Base-by-base conservation (phyloP, 2,329 filamentous ascomycete genomes). In the Chalara sp. region DNA sequence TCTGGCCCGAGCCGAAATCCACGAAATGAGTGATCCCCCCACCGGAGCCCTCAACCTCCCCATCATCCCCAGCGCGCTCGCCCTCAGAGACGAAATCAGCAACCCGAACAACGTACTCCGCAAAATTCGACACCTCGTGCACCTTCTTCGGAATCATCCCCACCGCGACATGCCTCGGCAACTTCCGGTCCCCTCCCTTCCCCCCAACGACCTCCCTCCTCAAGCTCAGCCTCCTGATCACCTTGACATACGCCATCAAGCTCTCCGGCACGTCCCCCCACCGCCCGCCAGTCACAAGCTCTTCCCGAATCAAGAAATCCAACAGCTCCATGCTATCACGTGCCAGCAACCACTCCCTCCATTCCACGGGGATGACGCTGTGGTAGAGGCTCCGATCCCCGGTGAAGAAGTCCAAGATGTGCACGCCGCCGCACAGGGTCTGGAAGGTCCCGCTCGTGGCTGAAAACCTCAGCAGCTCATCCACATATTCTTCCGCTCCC, bases 121-220 rank as follows among this genome's bases (percentile, higher is more conserved):
- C 87, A 63, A 97, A 96, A 63, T 93, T 83, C 53, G 83, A 80
- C 32, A 97, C 93, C 71, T 99, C 93, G 63, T 99, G 93, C 1
- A 89, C 78, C 69, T 99, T 99, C 68, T 99, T 99, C 13, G 86
- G 81, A 56, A 89, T 95, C 93, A 99, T 99, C 4, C 93, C 93
- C 11, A 95, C 79, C 0, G 87, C 80, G 12, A 96, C 80, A 58
- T 85, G 79, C 46, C 81, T 78, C 2, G 89, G 82, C 28, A 95
- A 66, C 58, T 76, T 74, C 5, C 79, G 74, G 50, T 47, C 33
- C 70, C 51, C 75, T 73, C 46, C 70, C 64, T 48, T 69, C 49
- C 11, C 62, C 63, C 0, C 73, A 1, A 67, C 61, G 50, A 87
- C 87, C 2, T 81, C 73, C 33, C 91, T 76, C 6, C 70, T 69